Base-by-base conservation (phyloP, 2,329 filamentous ascomycete genomes). In the Cladosporium phlei region DNA sequence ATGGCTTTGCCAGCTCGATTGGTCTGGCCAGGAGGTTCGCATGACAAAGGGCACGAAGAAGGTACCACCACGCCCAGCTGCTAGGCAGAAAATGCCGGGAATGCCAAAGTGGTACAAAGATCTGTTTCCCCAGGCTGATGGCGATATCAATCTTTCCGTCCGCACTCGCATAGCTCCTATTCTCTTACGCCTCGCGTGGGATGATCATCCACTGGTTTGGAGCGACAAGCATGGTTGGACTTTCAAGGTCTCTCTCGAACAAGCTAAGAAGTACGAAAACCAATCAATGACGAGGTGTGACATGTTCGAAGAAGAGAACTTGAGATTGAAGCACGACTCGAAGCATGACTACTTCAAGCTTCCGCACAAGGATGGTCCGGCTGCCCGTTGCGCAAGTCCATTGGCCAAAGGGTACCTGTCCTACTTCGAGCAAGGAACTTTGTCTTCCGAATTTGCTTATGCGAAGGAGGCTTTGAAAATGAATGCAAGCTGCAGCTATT, bases 401-500 rank as follows among this genome's bases (percentile, higher is more conserved):
- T 77, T 98, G 64, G 89, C 93, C 6, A 98, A 98, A 67, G 80
- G 86, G 9, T 98, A 97, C 58, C 72, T 95, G 48, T 67, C 82
- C 42, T 96, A 94, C 64, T 97, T 98, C 59, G 93, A 98, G 59
- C 86, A 86, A 27, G 91, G 89, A 0, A 87, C 78, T 0, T 71
- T 98, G 3, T 87, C 88, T 0, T 97, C 91, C 0, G 85, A 95
- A 64, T 97, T 85, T 59, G 65, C 82, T 0, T 91, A 96, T 59
- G 93, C 93, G 0, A 97, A 94, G 61, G 89, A 95, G 64, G 93
- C 94, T 0, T 72, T 98, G 33, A 86, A 97, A 58, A 98, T 98
- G 93, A 98, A 98, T 58, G 89, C 93, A 0, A 95, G 89, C 0
- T 98, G 94, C 64, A 97, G 91, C 1, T 98, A 98, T 67, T 98